phyloP scores from a whole-genome alignment of 2,329 filamentous ascomycete species.

The Capronia coronata region DNA sequence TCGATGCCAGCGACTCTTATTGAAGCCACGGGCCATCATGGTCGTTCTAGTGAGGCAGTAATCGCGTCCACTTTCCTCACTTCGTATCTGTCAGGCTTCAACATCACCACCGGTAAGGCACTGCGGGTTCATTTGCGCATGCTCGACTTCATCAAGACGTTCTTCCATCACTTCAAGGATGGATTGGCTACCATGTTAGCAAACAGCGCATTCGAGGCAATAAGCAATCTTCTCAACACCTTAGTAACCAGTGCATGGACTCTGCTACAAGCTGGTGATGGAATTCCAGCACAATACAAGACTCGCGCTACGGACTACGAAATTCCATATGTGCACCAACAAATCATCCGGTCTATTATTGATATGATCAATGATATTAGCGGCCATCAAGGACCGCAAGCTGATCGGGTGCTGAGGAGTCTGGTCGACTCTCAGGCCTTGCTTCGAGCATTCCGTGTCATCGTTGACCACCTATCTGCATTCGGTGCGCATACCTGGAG shows the following conservation, averaged over 20 bases:
- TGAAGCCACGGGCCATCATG: slow-evolving; percentile 23
- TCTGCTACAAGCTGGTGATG: slow-evolving; percentile 60
- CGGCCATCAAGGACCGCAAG: slow-evolving; percentile 72
- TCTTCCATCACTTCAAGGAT: slow-evolving; percentile 78
- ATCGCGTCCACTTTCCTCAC: slow-evolving; percentile 75
- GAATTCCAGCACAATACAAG: slow-evolving; percentile 64
- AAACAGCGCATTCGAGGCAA: slow-evolving; percentile 78
- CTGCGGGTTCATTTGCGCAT: slow-evolving; percentile 78
- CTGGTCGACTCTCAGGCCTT: slow-evolving; percentile 88
- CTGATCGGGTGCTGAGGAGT: slow-evolving; percentile 84
- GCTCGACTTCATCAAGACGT: slow-evolving; percentile 77
- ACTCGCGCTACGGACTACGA: slow-evolving; percentile 86
- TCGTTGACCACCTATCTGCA: slow-evolving; percentile 69
- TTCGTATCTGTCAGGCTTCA: slow-evolving; percentile 81
- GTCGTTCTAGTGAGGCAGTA: slow-evolving; percentile 70
- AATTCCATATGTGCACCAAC: slow-evolving; percentile 87
- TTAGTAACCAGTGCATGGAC: slow-evolving; percentile 66
- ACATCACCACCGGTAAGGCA: slow-evolving; percentile 71
- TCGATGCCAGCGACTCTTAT: slow-evolving; percentile 71
- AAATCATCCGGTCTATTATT: slow-evolving; percentile 86
- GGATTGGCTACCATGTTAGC: slow-evolving; percentile 77
- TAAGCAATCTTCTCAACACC: slow-evolving; percentile 77
- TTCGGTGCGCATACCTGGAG: slow-evolving; percentile 97
- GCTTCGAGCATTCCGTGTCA: slow-evolving; percentile 67
- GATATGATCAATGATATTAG: slow-evolving; percentile 97